These are phyloP conservation scores for Periconia macrospinosa DNA, from an alignment of 2,329 filamentous ascomycete species.

Conservation along the genomic window DNA sequence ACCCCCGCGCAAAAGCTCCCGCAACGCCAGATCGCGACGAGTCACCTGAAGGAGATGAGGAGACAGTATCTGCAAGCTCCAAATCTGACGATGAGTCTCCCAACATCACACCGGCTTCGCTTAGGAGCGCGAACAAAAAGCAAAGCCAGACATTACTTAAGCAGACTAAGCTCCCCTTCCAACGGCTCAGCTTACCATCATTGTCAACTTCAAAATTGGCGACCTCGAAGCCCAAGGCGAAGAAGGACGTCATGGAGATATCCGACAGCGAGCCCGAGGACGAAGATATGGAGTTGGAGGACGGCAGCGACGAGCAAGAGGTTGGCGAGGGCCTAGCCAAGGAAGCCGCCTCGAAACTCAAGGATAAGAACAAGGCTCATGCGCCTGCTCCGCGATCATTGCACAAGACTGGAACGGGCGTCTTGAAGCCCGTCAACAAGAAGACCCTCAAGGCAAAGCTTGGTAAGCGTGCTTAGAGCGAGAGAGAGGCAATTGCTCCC, in stretches of 20 bases:
- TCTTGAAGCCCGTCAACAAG: slow-evolving; percentile 7
- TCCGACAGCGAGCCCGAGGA: slow-evolving; percentile 4
- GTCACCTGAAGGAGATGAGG: slow-evolving; percentile 17
- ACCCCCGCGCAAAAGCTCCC: slow-evolving; percentile 18
- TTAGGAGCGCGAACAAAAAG: slow-evolving; percentile 32
- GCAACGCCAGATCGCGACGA: slow-evolving; percentile 3
- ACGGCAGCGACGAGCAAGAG: not conserved
- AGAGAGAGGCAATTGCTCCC: too few relatives aligned
- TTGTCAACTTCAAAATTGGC: not conserved
- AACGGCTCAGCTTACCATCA: not conserved
- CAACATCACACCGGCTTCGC: slow-evolving; percentile 41
- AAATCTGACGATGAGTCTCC: slow-evolving; percentile 21
- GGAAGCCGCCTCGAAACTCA: not conserved
- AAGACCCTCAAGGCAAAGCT: not conserved
- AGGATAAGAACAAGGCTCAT: slow-evolving; percentile 10
- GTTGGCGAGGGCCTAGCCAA: not conserved
- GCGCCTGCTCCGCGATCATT: slow-evolving; percentile 10
- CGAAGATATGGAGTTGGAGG: not conserved
- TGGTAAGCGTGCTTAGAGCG: not conserved
- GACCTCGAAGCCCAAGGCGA: not conserved
- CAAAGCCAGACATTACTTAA: slow-evolving; percentile 7
- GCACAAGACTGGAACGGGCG: slow-evolving; percentile 16
- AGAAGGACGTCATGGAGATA: not conserved
- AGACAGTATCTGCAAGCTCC: not conserved
- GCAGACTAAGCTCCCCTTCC: slow-evolving; percentile 12